Evolutionary conservation across 768 basidiomycete genomes (phyloP).

Genomic region (Neoboletus magnificus): DNA sequence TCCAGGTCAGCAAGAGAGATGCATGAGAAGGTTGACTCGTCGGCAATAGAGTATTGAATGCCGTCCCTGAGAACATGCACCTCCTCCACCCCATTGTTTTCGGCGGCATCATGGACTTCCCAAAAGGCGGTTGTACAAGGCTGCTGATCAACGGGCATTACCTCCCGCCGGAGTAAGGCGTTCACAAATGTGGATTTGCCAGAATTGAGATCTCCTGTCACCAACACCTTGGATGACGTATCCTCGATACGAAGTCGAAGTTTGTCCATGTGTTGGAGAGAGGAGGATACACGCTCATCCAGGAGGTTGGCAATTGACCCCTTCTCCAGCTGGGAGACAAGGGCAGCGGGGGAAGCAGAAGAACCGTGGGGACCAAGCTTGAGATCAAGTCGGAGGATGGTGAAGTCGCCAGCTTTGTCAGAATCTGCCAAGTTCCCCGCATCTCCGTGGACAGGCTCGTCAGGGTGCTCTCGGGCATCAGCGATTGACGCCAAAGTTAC

Average conservation of each 20-base stretch:
- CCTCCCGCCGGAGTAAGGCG: constrained; percentile 81
- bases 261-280: constrained; percentile 77
- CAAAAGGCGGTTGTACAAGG: constrained; percentile 97
- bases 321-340: constrained; percentile 92
- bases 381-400: constrained; percentile 88
- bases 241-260: constrained; percentile 86
- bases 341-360: constrained; percentile 55
- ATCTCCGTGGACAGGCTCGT: constrained; percentile 13
- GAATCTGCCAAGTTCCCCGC: constrained; percentile 34
- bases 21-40: constrained; percentile 75
- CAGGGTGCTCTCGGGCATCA: constrained; percentile 40
- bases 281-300: constrained; percentile 74
- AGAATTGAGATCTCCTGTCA: constrained; percentile 97
- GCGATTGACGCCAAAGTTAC: constrained; percentile 54
- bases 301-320: constrained; percentile 89
- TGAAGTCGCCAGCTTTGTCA: constrained; percentile 59
- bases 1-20: constrained; percentile 70
- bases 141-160: constrained; percentile 98
- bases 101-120: constrained; percentile 89
- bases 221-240: constrained; percentile 91
- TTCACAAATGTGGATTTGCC: constrained; percentile 99
- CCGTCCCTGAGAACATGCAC: constrained; percentile 78
- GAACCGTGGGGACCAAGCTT: constrained; percentile 78
- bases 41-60: constrained; percentile 59
- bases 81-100: constrained; percentile 78